phyloP scores from a whole-genome alignment of 1,139 yeast genomes.

The Kurtzmaniella quercitrusa region DNA sequence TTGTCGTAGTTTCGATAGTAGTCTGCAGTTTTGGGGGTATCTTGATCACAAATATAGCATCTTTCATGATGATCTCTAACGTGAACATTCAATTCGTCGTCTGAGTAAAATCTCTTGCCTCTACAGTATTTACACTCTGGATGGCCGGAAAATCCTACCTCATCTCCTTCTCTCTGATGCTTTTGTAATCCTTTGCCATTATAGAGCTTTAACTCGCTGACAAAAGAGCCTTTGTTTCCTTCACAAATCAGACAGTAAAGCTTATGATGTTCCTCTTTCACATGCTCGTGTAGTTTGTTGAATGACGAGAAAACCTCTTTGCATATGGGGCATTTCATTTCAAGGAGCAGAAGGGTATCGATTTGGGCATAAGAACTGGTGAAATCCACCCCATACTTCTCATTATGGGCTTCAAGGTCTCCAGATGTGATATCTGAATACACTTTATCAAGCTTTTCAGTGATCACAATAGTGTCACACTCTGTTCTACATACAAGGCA shows the following conservation, averaged over 20 bases:
- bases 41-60: slow-evolving; percentile 84
- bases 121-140: slow-evolving; percentile 85
- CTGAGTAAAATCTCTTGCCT: slow-evolving; percentile 75
- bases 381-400: slow-evolving; percentile 48
- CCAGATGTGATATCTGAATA: slow-evolving; percentile 33
- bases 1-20: slow-evolving; percentile 76
- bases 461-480: slow-evolving; percentile 53
- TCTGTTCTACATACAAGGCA: slow-evolving; percentile 86
- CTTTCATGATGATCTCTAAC: slow-evolving; percentile 82
- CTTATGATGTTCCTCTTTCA: slow-evolving; percentile 56
- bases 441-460: slow-evolving; percentile 35
- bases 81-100: slow-evolving; percentile 80
- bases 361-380: slow-evolving; percentile 39
- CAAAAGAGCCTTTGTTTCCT: slow-evolving; percentile 69
- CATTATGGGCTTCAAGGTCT: slow-evolving; percentile 32
- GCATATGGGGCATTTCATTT: slow-evolving; percentile 58
- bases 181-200: slow-evolving; percentile 57
- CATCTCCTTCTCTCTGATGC: slow-evolving; percentile 70
- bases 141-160: slow-evolving; percentile 79
- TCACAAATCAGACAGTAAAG: slow-evolving; percentile 74
- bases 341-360: slow-evolving; percentile 49
- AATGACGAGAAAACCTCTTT: slow-evolving; percentile 39
- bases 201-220: slow-evolving; percentile 63
- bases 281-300: slow-evolving; percentile 62
- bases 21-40: slow-evolving; percentile 60